Evolutionary conservation across 2,329 filamentous ascomycete genomes (phyloP).

Genomic region (Gremmenia infestans): DNA sequence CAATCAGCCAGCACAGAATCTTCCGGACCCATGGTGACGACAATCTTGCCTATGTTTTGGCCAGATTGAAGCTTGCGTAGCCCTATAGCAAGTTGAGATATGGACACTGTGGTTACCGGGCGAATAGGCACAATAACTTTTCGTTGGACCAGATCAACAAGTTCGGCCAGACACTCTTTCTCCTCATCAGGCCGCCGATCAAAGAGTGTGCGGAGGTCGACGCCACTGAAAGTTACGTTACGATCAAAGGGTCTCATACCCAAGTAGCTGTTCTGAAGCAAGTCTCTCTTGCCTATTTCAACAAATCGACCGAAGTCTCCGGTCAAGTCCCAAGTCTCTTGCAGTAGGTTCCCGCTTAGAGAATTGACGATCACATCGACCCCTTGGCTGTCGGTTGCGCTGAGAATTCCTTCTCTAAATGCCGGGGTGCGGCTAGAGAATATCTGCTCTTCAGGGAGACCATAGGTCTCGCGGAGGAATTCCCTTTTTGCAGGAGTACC

Average conservation of each 20-base stretch:
- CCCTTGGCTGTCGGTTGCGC: neutral
- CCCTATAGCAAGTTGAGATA: neutral
- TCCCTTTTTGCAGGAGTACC: neutral
- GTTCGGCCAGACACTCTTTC: no score
- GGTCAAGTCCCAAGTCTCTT: constrained; percentile 34
- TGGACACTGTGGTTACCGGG: neutral
- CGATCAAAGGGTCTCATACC: no score
- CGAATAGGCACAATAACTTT: neutral
- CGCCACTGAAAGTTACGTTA: no score
- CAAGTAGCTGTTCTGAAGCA: neutral
- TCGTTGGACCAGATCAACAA: neutral
- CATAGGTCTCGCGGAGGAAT: neutral
- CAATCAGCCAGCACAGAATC: no score
- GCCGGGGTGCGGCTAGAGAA: neutral
- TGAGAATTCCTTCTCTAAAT: neutral
- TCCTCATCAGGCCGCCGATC: no score
- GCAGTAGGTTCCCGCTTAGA: constrained; percentile 18
- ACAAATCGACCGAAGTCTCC: constrained; percentile 32
- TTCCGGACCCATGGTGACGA: neutral
- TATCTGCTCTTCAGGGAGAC: neutral
- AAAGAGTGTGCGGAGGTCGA: no score
- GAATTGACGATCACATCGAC: neutral
- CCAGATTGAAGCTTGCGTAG: neutral
- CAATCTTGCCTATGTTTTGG: neutral
- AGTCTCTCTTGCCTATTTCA: constrained; percentile 30